phyloP scores from a whole-genome alignment of 345 rosid genomes.

The Arabidopsis thaliana region DNA sequence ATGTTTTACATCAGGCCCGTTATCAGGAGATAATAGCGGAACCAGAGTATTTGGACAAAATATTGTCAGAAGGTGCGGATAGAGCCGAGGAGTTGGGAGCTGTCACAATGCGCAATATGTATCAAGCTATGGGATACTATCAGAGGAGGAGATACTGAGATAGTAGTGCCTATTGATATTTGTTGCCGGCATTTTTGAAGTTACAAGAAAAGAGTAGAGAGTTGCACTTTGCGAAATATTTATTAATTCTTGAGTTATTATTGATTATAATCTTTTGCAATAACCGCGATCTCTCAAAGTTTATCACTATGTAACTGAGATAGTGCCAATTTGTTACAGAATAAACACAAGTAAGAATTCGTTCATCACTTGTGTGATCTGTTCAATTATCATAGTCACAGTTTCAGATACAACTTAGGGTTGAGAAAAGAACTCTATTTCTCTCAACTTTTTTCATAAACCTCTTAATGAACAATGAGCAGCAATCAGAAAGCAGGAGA shows the following conservation, averaged over 20 bases:
- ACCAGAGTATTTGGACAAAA: slow-evolving; percentile 60
- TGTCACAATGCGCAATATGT: slow-evolving; percentile 61
- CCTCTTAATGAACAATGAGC: not conserved
- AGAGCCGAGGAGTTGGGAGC: slow-evolving; percentile 71
- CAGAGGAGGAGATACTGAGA: slow-evolving; percentile 8
- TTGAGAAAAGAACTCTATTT: too few relatives aligned
- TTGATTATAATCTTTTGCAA: not conserved
- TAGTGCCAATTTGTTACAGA: too few relatives aligned
- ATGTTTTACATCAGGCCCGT: slow-evolving; percentile 53
- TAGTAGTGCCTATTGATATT: not conserved
- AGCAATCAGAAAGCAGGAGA: not conserved
- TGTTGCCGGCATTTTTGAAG: not conserved
- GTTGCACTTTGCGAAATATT: not conserved
- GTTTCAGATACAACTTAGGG: too few relatives aligned
- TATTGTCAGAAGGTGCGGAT: slow-evolving; percentile 65
- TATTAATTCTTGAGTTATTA: slow-evolving; percentile 15
- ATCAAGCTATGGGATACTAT: slow-evolving; percentile 85
- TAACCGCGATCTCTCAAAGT: too few relatives aligned
- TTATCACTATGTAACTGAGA: too few relatives aligned
- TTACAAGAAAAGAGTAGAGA: not conserved
- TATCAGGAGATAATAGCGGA: slow-evolving; percentile 75
- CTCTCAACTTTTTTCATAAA: not conserved
- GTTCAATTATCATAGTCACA: too few relatives aligned
- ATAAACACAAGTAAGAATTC: too few relatives aligned
- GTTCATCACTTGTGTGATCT: too few relatives aligned